A percentile compares a stretch with the other conserved stretches of the same genome.
phyloP scores from a whole-genome alignment of 257 asterid species.

The Solanum phureja region DNA sequence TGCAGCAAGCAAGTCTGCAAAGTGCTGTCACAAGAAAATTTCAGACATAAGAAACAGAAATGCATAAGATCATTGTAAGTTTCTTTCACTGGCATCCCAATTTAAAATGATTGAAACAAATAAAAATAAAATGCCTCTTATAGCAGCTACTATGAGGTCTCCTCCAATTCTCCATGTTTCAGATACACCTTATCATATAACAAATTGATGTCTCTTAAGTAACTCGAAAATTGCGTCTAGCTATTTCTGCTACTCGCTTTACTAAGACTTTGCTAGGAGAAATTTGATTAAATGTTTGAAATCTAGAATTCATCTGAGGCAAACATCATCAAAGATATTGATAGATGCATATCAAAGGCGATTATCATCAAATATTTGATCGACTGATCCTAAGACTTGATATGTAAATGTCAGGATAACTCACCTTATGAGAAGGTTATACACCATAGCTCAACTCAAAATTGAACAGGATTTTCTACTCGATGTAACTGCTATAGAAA shows the following conservation, averaged over 20 bases:
- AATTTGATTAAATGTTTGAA: not conserved
- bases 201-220: not conserved
- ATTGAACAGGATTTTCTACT: not conserved
- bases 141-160: not conserved
- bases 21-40: slow-evolving; percentile 50
- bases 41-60: slow-evolving; percentile 12
- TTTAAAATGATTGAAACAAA: not conserved
- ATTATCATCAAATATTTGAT: not conserved
- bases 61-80: not conserved
- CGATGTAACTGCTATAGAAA: not conserved
- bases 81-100: not conserved
- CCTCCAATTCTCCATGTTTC: not conserved
- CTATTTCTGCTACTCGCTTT: not conserved
- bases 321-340: not conserved
- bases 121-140: not conserved
- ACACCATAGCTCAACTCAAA: not conserved
- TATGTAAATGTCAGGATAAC: not conserved
- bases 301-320: not conserved
- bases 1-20: slow-evolving; percentile 85
- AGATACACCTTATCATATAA: not conserved
- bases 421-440: not conserved
- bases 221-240: not conserved
- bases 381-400: not conserved
- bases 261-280: not conserved
- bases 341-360: not conserved